phyloP scores from a whole-genome alignment of 805 yeast species.

The Zygotorulaspora chibaensis region DNA sequence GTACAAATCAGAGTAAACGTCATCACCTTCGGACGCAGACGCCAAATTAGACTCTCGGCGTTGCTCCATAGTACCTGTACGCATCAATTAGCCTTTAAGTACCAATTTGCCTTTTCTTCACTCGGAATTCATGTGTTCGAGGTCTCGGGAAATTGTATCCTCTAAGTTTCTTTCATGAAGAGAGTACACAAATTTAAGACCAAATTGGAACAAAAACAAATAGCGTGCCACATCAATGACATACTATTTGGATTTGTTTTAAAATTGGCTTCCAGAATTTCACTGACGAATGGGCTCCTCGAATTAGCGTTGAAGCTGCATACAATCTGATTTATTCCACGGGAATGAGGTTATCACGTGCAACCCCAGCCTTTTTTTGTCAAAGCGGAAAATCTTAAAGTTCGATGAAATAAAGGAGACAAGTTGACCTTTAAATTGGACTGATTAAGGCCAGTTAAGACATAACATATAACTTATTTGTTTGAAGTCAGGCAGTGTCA shows the following conservation, averaged over 20 bases:
- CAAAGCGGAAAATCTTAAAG: neutral
- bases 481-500: neutral
- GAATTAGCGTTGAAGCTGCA: neutral
- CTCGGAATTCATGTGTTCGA: too few relatives aligned
- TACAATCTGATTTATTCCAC: neutral
- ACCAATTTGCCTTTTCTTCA: neutral
- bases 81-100: too few relatives aligned
- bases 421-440: too few relatives aligned
- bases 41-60: conserved; percentile 3
- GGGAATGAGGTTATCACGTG: neutral
- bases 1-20: conserved; percentile 30
- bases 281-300: too few relatives aligned
- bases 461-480: neutral
- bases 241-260: neutral
- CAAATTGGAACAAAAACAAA: neutral
- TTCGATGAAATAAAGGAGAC: conserved; percentile 1
- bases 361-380: neutral
- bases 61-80: conserved; percentile 1
- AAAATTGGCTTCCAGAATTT: too few relatives aligned
- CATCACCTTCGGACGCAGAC: conserved; percentile 17
- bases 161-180: neutral
- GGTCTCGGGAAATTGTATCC: too few relatives aligned
- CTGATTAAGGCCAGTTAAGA: neutral
- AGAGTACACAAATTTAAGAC: neutral
- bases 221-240: neutral